Base-by-base conservation (phyloP, 305 asterid species). In the Fraxinus paxiana region DNA sequence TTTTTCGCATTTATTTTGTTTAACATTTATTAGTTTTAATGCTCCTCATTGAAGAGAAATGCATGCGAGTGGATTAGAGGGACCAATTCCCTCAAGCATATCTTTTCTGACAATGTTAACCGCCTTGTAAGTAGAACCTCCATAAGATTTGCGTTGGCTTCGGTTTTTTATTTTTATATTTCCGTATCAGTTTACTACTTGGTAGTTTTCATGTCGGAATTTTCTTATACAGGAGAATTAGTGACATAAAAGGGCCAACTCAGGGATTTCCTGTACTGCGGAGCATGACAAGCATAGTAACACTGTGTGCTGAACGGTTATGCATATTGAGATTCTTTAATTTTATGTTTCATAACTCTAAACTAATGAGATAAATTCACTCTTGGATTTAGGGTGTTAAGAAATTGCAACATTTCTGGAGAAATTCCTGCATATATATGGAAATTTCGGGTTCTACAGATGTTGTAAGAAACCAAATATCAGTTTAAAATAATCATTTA, bases 41-140 rank as follows among this genome's bases (percentile, higher is more conserved):
- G 67, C 75, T 78, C 41, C 75, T 78, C 41, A 41, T 38, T 90
- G 88, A 87, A 96, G 99, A 71, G 98, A 96, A 86, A 88, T 94
- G 94, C 88, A 92, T 41, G 97, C 97, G 24, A 90, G 91, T 71
- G 98, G 98, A 85, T 85, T 96, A 77, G 88, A 84, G 80, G 98
- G 98, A 37, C 97, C 99, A 51, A 90, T 96, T 86, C 98, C 97
- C 74, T 67, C 85, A 35, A 87, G 82, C 86, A 90, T 96, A 82
- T 92, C 95, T 72, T 90, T 87, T 82, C 89, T 94, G 77, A 82
- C 87, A 83, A 82, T 80, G 83, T 86, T 96, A 82, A 81, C 48
- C 30, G 84, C 86, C 81, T 84, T 96, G 98, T 94, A 90, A 92
- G 98, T 92, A 65, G 80, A 35, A 34, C 30, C 82, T 76, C 72